Conservation (phyloP, 345 rosid genomes). For the Carallia brachiata region DNA sequence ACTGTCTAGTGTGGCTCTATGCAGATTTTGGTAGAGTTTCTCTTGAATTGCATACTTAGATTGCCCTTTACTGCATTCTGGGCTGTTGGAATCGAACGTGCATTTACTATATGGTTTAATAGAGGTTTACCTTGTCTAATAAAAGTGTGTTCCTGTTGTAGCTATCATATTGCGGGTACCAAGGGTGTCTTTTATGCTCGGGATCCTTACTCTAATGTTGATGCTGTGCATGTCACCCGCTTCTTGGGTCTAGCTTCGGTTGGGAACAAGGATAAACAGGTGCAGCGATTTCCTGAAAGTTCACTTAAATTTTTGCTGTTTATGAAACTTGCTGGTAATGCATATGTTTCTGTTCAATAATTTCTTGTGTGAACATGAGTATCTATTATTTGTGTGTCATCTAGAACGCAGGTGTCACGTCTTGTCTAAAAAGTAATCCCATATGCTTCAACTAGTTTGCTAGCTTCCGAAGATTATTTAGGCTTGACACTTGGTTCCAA, state of each 20-base stretch:
- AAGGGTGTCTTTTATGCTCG: conserved; percentile 83
- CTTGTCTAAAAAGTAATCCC: no score
- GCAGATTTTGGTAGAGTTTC: not conserved
- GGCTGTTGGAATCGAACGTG: not conserved
- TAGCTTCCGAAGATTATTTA: conserved; percentile 3
- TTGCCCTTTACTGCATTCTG: not conserved
- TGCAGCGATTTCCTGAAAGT: conserved; percentile 15
- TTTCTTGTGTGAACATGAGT: not conserved
- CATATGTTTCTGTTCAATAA: not conserved
- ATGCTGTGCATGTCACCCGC: conserved; percentile 76
- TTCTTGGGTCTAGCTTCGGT: conserved; percentile 89
- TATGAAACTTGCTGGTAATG: conserved; percentile 1
- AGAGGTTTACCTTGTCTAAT: conserved; percentile 11
- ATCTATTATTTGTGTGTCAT: not conserved
- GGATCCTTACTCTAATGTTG: conserved; percentile 71
- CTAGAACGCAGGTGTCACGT: no score
- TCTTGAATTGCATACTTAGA: conserved; percentile 1
- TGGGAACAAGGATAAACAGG: conserved; percentile 94
- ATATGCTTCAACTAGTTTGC: not conserved
- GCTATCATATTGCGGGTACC: conserved; percentile 91
- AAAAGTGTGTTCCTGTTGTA: conserved; percentile 30
- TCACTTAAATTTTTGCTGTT: not conserved
- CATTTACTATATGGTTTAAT: not conserved
- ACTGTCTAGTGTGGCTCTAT: not conserved
- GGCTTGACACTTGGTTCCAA: conserved; percentile 12